phyloP scores from a whole-genome alignment of 495 filamentous ascomycete species.

The Penicillium atrosanguineum region DNA sequence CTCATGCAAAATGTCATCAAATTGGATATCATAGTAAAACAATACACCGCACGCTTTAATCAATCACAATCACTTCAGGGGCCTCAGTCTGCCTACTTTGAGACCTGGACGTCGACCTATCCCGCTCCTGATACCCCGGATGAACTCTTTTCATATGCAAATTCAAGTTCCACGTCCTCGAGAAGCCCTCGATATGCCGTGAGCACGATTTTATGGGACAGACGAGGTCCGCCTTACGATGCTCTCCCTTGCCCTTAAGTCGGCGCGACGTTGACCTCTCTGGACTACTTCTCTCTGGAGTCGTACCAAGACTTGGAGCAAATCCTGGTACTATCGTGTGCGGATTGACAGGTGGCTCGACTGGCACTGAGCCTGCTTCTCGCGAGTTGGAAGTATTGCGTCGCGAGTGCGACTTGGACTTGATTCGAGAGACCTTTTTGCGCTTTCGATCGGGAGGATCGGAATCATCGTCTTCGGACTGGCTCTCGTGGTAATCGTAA shows the following conservation, averaged over 20 bases:
- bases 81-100: neutral
- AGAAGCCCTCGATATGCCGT: conserved; percentile 34
- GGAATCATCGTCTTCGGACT: conserved; percentile 10
- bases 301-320: neutral
- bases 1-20: neutral
- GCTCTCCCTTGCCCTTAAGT: conserved; percentile 26
- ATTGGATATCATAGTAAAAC: conserved; percentile 3
- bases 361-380: neutral
- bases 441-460: conserved; percentile 2
- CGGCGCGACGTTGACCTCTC: neutral
- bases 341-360: neutral
- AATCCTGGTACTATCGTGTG: neutral
- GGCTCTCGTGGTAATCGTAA: conserved; percentile 30
- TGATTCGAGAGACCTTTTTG: neutral
- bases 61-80: conserved; percentile 4
- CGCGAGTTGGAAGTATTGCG: neutral
- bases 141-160: conserved; percentile 37
- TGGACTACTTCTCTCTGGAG: neutral
- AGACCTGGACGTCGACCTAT: conserved; percentile 7
- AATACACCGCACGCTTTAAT: conserved; percentile 4
- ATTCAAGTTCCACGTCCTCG: conserved; percentile 41
- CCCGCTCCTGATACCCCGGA: conserved; percentile 16
- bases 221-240: conserved; percentile 31
- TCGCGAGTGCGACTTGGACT: neutral
- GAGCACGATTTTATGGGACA: conserved; percentile 32